A percentile compares a stretch with the other conserved stretches of the same genome.
These are phyloP conservation scores for Starmerella khaoyaiensis DNA, from an alignment of 805 yeast genomes.

Conservation along the genomic window DNA sequence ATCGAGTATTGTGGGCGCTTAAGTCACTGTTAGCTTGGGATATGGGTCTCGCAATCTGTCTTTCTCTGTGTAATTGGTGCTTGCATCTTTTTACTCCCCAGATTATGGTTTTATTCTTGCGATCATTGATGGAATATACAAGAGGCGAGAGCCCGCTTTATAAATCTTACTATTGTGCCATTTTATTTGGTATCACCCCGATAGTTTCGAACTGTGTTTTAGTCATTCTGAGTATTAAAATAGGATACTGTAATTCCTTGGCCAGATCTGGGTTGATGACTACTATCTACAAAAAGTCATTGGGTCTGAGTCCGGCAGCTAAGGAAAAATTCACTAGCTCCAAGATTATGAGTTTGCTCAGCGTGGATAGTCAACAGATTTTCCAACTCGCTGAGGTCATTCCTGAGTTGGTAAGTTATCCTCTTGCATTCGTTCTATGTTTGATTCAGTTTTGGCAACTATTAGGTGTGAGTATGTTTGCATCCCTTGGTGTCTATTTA, in stretches of 20 bases:
- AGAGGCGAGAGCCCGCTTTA: conserved; percentile 16
- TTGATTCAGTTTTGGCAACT: conserved; percentile 55
- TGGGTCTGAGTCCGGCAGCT: conserved; percentile 49
- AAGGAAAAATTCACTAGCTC: conserved; percentile 61
- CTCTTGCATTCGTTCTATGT: conserved; percentile 69
- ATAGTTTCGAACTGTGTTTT: conserved; percentile 11
- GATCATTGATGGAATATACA: conserved; percentile 11
- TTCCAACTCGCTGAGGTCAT: conserved; percentile 70
- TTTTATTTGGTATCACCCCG: conserved; percentile 18
- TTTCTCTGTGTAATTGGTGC: conserved; percentile 11
- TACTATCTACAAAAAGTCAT: conserved; percentile 69
- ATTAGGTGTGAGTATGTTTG: conserved; percentile 80
- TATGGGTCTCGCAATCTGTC: conserved; percentile 5
- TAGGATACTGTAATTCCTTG: conserved; percentile 11
- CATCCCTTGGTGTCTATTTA: conserved; percentile 64
- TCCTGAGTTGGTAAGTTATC: conserved; percentile 77
- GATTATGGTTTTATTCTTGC: conserved; percentile 17
- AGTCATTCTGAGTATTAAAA: conserved; percentile 12
- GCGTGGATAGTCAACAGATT: conserved; percentile 67
- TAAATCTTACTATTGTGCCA: conserved; percentile 17
- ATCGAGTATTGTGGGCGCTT: conserved; percentile 16
- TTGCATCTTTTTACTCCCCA: conserved; percentile 16
- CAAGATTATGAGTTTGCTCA: conserved; percentile 83
- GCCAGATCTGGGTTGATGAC: conserved; percentile 8
- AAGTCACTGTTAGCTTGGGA: conserved; percentile 1